Percentiles rank a stretch among this genome's conserved stretches.
These are phyloP conservation scores for Fremontodendron californicum DNA, from an alignment of 345 rosid genomes.

Conservation along the genomic window DNA sequence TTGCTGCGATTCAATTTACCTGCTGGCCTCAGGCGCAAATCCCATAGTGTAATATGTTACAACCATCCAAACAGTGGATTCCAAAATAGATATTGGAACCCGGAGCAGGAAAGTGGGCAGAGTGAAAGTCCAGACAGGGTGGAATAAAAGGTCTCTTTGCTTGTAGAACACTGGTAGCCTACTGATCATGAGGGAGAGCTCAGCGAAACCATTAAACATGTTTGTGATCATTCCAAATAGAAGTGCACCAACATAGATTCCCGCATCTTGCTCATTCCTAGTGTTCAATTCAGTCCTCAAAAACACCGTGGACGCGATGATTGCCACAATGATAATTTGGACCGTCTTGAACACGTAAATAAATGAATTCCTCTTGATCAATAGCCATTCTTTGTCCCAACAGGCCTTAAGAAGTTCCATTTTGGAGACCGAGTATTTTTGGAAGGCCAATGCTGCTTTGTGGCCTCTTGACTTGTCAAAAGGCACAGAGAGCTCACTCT, in stretches of 20 bases:
- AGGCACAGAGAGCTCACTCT: conserved; percentile 51
- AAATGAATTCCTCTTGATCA: conserved; percentile 63
- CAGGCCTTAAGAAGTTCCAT: conserved; percentile 65
- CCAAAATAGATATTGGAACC: conserved; percentile 70
- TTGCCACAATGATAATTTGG: conserved; percentile 58
- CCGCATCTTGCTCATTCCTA: conserved; percentile 49
- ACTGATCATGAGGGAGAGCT: conserved; percentile 60
- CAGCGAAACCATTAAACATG: conserved; percentile 88
- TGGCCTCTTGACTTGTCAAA: conserved; percentile 58
- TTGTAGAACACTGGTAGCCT: conserved; percentile 90
- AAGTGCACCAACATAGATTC: conserved; percentile 44
- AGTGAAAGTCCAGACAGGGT: conserved; percentile 84
- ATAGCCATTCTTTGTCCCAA: conserved; percentile 74
- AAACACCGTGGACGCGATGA: conserved; percentile 57
- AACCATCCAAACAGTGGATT: conserved; percentile 59
- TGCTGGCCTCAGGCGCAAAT: conserved; percentile 68
- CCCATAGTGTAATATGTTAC: conserved; percentile 67
- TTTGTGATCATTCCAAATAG: conserved; percentile 51
- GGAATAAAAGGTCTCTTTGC: conserved; percentile 81
- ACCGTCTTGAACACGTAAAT: conserved; percentile 66
- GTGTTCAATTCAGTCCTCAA: conserved; percentile 55
- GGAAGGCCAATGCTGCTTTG: conserved; percentile 63
- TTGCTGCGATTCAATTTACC: conserved; percentile 32
- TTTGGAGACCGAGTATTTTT: conserved; percentile 50
- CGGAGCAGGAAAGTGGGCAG: conserved; percentile 61